Evolutionary conservation across 495 filamentous ascomycete species (phyloP).

Genomic region (Penicillium longicatenatum): DNA sequence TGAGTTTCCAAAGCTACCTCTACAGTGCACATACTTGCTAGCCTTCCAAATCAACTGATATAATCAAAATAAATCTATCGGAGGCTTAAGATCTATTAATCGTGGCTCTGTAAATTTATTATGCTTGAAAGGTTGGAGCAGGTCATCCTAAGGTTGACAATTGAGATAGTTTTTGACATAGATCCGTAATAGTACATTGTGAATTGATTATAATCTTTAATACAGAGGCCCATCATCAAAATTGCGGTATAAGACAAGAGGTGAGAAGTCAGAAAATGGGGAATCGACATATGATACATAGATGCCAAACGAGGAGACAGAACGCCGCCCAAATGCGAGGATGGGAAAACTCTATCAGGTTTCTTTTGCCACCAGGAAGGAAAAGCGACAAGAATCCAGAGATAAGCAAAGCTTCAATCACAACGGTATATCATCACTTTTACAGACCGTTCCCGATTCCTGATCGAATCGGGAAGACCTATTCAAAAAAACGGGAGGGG

Average conservation of each 20-base stretch:
- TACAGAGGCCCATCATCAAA: neutral
- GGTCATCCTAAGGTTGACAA: too few species aligned
- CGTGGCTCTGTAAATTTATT: too few species aligned
- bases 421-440: neutral
- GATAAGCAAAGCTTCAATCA: neutral
- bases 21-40: too few species aligned
- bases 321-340: slow-evolving; percentile 33
- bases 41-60: neutral
- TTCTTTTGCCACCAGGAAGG: slow-evolving; percentile 11
- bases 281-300: slow-evolving; percentile 20
- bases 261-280: slow-evolving; percentile 26
- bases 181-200: neutral
- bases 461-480: slow-evolving; percentile 2
- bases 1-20: too few species aligned
- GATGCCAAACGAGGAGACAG: slow-evolving; percentile 19
- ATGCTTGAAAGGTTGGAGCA: neutral
- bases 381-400: neutral
- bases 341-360: slow-evolving; percentile 25
- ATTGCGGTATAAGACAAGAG: slow-evolving; percentile 26
- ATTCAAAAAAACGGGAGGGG: slow-evolving; percentile 4
- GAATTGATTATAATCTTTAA: neutral
- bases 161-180: too few species aligned
- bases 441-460: neutral
- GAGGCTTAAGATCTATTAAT: too few species aligned
- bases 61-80: neutral